A percentile compares a stretch with the other conserved stretches of the same genome.
Evolutionary conservation across 1,284 basidiomycete species (phyloP).

Genomic region (Phaffia rhodozyma): DNA sequence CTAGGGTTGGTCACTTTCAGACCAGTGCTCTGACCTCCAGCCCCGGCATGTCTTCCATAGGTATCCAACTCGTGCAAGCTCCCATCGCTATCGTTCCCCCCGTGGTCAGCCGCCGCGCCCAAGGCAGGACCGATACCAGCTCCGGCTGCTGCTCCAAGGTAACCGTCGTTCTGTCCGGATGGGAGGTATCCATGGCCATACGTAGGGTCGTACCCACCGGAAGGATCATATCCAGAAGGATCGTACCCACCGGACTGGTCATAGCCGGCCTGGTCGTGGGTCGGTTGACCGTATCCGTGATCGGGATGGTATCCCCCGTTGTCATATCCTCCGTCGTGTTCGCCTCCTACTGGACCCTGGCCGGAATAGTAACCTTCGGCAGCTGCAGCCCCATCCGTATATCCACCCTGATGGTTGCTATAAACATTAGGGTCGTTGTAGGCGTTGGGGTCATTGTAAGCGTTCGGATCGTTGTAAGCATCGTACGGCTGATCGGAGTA

Average conservation of each 20-base stretch:
- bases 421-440: slow-evolving; percentile 1
- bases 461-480: neutral
- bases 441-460: neutral
- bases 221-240: neutral
- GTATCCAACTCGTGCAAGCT: slow-evolving; percentile 1
- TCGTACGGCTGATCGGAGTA: slow-evolving; percentile 5
- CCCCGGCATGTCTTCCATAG: neutral
- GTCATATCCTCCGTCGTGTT: neutral
- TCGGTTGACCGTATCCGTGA: neutral
- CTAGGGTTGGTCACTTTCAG: slow-evolving; percentile 14
- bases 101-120: neutral
- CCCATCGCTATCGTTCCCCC: slow-evolving; percentile 9
- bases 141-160: neutral
- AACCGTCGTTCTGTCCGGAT: neutral
- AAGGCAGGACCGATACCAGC: neutral
- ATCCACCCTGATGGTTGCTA: neutral
- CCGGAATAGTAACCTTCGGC: neutral
- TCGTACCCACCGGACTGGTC: neutral
- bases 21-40: neutral
- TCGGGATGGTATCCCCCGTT: neutral
- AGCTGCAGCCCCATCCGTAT: neutral
- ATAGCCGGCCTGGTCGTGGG: neutral
- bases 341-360: neutral
- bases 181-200: neutral
- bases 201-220: neutral